These are phyloP conservation scores for Daedaleopsis nitida DNA, from an alignment of 768 basidiomycete species.

Conservation along the genomic window DNA sequence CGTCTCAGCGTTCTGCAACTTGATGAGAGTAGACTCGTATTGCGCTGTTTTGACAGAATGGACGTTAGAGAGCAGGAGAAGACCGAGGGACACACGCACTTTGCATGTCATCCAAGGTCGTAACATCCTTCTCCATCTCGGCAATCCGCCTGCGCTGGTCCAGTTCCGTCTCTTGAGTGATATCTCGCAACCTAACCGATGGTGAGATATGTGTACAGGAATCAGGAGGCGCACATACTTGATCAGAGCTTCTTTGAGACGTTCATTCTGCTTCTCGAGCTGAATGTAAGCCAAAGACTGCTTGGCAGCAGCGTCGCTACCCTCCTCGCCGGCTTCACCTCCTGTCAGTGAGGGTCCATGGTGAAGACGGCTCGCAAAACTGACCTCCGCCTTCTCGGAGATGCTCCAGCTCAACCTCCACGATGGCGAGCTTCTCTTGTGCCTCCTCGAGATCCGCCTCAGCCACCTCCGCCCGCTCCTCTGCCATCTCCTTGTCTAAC, in stretches of 20 bases:
- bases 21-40: slow-evolving; percentile 78
- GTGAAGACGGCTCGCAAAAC: slow-evolving; percentile 1
- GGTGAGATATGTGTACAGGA: background rate
- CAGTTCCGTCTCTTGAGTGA: slow-evolving; percentile 84
- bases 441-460: slow-evolving; percentile 78
- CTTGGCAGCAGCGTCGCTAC: slow-evolving; percentile 43
- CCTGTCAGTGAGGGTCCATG: background rate
- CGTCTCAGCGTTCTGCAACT: slow-evolving; percentile 84
- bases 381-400: slow-evolving; percentile 57
- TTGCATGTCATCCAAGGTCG: slow-evolving; percentile 77
- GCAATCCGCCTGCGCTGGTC: slow-evolving; percentile 79
- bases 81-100: slow-evolving; percentile 38
- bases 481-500: slow-evolving; percentile 96
- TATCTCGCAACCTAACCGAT: slow-evolving; percentile 66
- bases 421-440: slow-evolving; percentile 73
- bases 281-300: slow-evolving; percentile 74
- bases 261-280: slow-evolving; percentile 94
- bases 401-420: slow-evolving; percentile 84
- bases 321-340: slow-evolving; percentile 26
- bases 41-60: slow-evolving; percentile 48
- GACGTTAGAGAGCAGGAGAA: background rate
- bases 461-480: slow-evolving; percentile 84
- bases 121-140: slow-evolving; percentile 90
- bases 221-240: slow-evolving; percentile 47
- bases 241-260: slow-evolving; percentile 92